phyloP scores from a whole-genome alignment of 2,329 filamentous ascomycete species.

The Epichloe elymi region DNA sequence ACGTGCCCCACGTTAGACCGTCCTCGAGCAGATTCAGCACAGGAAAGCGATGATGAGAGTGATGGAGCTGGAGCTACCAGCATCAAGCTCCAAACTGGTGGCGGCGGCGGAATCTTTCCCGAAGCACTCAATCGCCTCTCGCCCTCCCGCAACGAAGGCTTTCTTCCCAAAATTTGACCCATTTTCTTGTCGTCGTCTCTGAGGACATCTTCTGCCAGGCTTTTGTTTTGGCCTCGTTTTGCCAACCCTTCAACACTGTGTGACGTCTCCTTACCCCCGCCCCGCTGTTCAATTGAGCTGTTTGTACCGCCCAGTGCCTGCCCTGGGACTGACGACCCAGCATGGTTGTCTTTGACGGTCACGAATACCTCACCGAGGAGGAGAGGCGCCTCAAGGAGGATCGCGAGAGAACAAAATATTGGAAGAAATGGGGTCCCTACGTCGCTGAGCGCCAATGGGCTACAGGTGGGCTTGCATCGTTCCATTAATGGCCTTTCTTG shows the following conservation, averaged over 20 bases:
- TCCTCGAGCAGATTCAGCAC: neutral
- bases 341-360: constrained; percentile 84
- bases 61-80: neutral
- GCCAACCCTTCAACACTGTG: neutral
- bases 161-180: neutral
- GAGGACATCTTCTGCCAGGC: neutral
- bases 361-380: constrained; percentile 79
- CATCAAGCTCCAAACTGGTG: neutral
- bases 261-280: neutral
- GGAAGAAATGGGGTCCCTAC: constrained; percentile 97
- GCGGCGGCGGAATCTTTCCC: neutral
- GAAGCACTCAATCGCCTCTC: neutral
- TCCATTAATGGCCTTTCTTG: neutral
- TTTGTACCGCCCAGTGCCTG: constrained; percentile 7
- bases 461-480: constrained; percentile 47
- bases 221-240: neutral
- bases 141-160: neutral
- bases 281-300: constrained; percentile 3
- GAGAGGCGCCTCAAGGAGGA: constrained; percentile 84
- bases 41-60: neutral
- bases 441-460: constrained; percentile 93
- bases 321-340: constrained; percentile 10
- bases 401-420: constrained; percentile 72
- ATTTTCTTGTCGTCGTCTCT: neutral
- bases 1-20: constrained; percentile 4